Conservation (phyloP, 345 rosid species). For the Euphorbia tirucalli region DNA sequence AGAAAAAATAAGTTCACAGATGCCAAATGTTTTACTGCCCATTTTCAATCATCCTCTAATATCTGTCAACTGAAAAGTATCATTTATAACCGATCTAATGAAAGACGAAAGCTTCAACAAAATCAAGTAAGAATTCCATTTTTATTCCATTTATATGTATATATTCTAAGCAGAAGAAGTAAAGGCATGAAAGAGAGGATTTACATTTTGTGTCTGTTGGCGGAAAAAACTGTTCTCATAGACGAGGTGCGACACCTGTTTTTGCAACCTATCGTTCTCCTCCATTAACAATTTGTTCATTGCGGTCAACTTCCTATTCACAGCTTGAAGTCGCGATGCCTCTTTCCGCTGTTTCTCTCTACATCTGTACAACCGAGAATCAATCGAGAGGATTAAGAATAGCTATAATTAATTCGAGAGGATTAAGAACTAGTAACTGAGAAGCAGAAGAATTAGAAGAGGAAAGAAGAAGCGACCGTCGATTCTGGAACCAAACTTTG, state of each 20-base stretch:
- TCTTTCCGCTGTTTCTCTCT: slow-evolving; percentile 99
- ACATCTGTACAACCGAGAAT: slow-evolving; percentile 46
- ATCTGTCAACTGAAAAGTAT: too few relatives aligned
- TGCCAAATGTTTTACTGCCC: too few relatives aligned
- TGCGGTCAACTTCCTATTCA: slow-evolving; percentile 88
- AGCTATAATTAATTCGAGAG: too few relatives aligned
- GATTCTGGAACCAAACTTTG: slow-evolving; percentile 99
- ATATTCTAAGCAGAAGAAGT: too few relatives aligned
- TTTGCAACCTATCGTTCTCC: slow-evolving; percentile 98
- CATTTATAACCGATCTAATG: not conserved
- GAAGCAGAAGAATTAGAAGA: not conserved
- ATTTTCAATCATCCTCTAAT: too few relatives aligned
- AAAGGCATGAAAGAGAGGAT: not conserved
- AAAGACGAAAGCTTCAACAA: too few relatives aligned
- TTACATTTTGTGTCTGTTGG: slow-evolving; percentile 86
- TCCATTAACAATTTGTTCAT: slow-evolving; percentile 99
- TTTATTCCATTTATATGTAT: not conserved
- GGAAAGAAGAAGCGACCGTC: slow-evolving; percentile 49
- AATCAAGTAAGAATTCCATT: not conserved
- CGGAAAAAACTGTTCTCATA: slow-evolving; percentile 96
- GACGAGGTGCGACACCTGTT: slow-evolving; percentile 96
- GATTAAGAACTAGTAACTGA: too few relatives aligned
- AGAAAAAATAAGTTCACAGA: slow-evolving; percentile 8
- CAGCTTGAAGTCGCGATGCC: slow-evolving; percentile 94
- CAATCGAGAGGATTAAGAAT: too few relatives aligned